Conservation (phyloP, 768 basidiomycete species). For the Macrolepiota dolichaula region DNA sequence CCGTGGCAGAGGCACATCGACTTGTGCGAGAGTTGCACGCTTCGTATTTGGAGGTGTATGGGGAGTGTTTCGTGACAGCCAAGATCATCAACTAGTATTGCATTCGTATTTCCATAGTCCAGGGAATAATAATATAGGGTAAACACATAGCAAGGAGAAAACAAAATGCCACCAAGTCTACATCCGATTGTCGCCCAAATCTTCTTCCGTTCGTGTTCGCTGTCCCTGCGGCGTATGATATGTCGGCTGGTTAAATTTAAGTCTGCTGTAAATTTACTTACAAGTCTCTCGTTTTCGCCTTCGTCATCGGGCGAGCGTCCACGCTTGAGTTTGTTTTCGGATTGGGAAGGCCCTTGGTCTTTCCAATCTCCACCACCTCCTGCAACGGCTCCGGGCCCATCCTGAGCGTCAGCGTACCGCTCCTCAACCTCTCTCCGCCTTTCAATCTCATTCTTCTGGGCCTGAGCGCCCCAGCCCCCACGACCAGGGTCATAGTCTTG, state of each 20-base stretch:
- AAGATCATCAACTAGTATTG: conserved; percentile 36
- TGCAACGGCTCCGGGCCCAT: conserved; percentile 78
- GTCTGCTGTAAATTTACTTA: conserved; percentile 28
- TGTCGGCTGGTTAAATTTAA: neutral
- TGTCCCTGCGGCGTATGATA: conserved; percentile 38
- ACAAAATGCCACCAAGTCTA: conserved; percentile 26
- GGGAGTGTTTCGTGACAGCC: conserved; percentile 20
- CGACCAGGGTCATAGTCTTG: conserved; percentile 97
- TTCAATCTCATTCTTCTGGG: conserved; percentile 69
- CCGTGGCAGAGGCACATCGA: conserved; percentile 65
- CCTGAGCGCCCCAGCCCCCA: conserved; percentile 91
- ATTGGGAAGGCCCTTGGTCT: conserved; percentile 44
- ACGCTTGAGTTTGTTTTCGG: conserved; percentile 54
- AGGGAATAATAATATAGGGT: conserved; percentile 22
- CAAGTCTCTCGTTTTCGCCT: conserved; percentile 54
- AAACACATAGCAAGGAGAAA: conserved; percentile 17
- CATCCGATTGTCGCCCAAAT: conserved; percentile 69
- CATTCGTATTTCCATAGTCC: neutral
- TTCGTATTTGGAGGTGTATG: conserved; percentile 36
- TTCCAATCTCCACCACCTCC: conserved; percentile 88
- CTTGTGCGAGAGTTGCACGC: conserved; percentile 63
- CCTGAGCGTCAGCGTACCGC: conserved; percentile 78
- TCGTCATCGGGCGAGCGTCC: conserved; percentile 80
- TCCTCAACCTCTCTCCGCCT: conserved; percentile 82
- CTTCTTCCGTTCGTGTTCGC: conserved; percentile 62